These are phyloP conservation scores for Tuber borchii DNA, from an alignment of 495 filamentous ascomycete species.

Conservation along the genomic window DNA sequence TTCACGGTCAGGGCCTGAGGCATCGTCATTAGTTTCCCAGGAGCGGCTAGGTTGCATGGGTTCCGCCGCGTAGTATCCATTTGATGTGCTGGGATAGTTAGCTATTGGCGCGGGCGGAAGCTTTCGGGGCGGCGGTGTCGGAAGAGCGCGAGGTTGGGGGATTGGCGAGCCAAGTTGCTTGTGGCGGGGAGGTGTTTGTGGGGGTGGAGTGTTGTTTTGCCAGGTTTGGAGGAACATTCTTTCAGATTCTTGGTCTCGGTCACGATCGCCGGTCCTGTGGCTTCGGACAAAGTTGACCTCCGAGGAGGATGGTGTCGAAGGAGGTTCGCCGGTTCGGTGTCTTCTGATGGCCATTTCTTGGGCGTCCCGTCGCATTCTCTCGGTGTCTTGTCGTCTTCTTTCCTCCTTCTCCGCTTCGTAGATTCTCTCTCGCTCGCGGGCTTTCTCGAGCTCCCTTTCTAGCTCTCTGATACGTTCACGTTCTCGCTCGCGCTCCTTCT, in stretches of 20 bases:
- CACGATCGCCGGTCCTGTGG: conserved; percentile 43
- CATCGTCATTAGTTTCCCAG: conserved; percentile 36
- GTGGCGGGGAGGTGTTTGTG: conserved; percentile 33
- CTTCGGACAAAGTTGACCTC: conserved; percentile 32
- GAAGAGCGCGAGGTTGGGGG: conserved; percentile 36
- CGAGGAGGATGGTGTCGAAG: conserved; percentile 13
- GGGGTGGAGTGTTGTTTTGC: conserved; percentile 28
- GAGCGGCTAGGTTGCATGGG: conserved; percentile 32
- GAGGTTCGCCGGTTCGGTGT: conserved; percentile 42
- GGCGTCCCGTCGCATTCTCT: conserved; percentile 53
- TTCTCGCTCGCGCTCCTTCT: conserved; percentile 43
- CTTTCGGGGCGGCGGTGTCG: conserved; percentile 41
- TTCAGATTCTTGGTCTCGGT: conserved; percentile 26
- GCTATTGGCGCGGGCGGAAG: conserved; percentile 34
- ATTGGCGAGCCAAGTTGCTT: conserved; percentile 31
- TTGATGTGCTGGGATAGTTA: conserved; percentile 22
- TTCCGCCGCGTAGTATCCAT: conserved; percentile 17
- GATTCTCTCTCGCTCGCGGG: conserved; percentile 74
- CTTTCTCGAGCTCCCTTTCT: conserved; percentile 75
- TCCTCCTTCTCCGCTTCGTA: conserved; percentile 77
- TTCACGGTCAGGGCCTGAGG: conserved; percentile 16
- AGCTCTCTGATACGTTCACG: conserved; percentile 69
- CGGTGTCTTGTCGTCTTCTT: conserved; percentile 45
- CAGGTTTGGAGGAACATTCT: conserved; percentile 27
- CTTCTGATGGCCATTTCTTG: conserved; percentile 33